Conservation (phyloP, 257 asterid species). For the Capsicum baccatum region DNA sequence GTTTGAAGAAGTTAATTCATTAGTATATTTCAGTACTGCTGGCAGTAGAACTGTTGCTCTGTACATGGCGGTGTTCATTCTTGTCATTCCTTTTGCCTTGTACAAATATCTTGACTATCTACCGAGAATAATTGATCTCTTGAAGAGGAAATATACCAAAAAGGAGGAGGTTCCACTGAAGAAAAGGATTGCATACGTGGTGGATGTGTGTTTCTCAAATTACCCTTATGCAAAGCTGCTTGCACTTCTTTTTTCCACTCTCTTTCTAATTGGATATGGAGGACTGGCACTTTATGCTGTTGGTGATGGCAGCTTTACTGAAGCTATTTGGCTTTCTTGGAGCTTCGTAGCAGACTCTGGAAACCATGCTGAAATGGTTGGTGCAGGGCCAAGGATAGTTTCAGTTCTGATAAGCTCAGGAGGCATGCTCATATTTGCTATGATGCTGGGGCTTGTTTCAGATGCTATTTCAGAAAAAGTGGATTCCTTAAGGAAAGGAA, state of each 20-base stretch:
- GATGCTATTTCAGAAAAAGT: constrained; percentile 98
- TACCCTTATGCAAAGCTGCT: constrained; percentile 95
- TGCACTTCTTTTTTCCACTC: constrained; percentile 94
- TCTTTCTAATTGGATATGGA: constrained; percentile 91
- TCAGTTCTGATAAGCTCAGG: constrained; percentile 94
- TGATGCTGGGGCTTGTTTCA: constrained; percentile 99
- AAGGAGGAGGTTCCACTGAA: constrained; percentile 87
- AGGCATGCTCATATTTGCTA: constrained; percentile 98
- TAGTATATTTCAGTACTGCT: constrained; percentile 44
- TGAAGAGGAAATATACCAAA: constrained; percentile 52
- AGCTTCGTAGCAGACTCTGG: constrained; percentile 96
- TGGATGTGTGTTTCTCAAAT: constrained; percentile 92
- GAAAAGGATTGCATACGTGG: constrained; percentile 87
- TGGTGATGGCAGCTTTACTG: constrained; percentile 84
- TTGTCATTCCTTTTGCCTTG: constrained; percentile 69
- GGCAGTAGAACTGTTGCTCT: constrained; percentile 73
- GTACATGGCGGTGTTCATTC: constrained; percentile 67
- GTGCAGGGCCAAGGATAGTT: constrained; percentile 87
- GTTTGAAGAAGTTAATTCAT: constrained; percentile 48
- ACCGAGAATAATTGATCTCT: constrained; percentile 60
- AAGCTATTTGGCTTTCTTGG: constrained; percentile 99
- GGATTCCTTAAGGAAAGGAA: constrained; percentile 94
- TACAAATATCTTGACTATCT: constrained; percentile 78
- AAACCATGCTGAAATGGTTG: constrained; percentile 90
- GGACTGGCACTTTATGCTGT: constrained; percentile 94